Evolutionary conservation across 2,329 filamentous ascomycete species (phyloP).

Genomic region (Phaeosphaeriaceae sp.): DNA sequence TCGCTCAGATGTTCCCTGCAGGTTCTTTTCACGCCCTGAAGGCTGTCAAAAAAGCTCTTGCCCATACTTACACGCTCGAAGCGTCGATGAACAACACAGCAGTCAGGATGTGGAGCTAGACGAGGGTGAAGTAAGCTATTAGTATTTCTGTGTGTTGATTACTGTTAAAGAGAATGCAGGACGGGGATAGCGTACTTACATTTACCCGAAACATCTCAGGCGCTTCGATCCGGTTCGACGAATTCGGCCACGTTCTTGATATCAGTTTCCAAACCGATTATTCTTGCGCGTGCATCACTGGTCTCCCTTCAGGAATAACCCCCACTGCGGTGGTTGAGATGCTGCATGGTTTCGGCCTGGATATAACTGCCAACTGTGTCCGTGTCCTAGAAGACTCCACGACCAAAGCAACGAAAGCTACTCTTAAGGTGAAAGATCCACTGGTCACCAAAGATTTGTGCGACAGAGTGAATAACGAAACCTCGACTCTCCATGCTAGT

Average conservation of each 20-base stretch:
- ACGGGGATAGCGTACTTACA: not conserved
- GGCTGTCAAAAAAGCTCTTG: conserved; percentile 10
- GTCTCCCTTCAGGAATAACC: too few relatives aligned
- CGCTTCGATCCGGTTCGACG: conserved; percentile 11
- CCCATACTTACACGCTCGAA: conserved; percentile 3
- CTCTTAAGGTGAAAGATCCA: conserved; percentile 12
- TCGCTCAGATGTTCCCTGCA: conserved; percentile 7
- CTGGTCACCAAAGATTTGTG: conserved; percentile 6
- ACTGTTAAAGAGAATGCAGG: conserved; percentile 1
- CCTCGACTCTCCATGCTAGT: conserved; percentile 1
- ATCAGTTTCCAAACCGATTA: conserved; percentile 6
- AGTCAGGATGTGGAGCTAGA: not conserved
- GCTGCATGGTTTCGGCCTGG: conserved; percentile 4
- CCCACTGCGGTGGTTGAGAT: too few relatives aligned
- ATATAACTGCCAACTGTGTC: conserved; percentile 4
- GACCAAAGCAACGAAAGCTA: conserved; percentile 5
- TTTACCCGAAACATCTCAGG: conserved; percentile 10
- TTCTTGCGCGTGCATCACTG: too few relatives aligned
- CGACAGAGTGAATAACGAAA: conserved; percentile 1
- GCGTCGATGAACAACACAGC: not conserved
- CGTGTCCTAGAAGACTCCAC: conserved; percentile 5
- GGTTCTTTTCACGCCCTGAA: conserved; percentile 4
- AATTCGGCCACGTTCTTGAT: conserved; percentile 10
- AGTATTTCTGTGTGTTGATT: not conserved
- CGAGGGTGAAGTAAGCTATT: conserved; percentile 7